phyloP scores from a whole-genome alignment of 1,139 yeast species.

The Taphrina deformans region DNA sequence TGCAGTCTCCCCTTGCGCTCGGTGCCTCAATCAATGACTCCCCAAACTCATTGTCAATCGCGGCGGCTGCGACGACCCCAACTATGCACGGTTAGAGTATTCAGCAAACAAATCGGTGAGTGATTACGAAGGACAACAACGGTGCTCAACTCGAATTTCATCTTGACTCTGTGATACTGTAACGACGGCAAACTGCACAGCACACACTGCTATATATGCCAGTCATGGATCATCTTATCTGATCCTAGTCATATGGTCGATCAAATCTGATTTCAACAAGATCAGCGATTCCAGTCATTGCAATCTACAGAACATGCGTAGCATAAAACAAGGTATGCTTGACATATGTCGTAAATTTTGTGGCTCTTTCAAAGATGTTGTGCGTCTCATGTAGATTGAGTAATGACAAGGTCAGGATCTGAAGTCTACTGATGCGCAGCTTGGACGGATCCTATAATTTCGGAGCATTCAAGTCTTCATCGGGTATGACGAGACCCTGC shows the following conservation, averaged over 20 bases:
- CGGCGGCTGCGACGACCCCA: not conserved
- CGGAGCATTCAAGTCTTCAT: no score
- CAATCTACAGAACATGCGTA: not conserved
- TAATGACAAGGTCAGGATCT: no score
- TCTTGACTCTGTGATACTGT: not conserved
- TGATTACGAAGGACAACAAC: not conserved
- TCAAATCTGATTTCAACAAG: not conserved
- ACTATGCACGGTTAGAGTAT: not conserved
- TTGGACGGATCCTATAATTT: no score
- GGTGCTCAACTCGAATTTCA: not conserved
- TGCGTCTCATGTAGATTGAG: not conserved
- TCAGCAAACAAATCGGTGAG: no score
- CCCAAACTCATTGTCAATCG: not conserved
- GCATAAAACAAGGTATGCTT: not conserved
- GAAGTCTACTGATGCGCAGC: no score
- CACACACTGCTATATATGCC: not conserved
- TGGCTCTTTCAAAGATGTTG: not conserved
- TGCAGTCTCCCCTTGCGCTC: not conserved
- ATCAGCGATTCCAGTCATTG: not conserved
- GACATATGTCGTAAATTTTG: not conserved
- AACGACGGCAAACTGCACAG: not conserved
- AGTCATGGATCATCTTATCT: not conserved
- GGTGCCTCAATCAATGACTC: not conserved
- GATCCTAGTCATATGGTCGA: not conserved
- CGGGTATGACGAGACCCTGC: no score